Conservation (phyloP, 73 alveolate genomes). For the Tetrahymena borealis region DNA sequence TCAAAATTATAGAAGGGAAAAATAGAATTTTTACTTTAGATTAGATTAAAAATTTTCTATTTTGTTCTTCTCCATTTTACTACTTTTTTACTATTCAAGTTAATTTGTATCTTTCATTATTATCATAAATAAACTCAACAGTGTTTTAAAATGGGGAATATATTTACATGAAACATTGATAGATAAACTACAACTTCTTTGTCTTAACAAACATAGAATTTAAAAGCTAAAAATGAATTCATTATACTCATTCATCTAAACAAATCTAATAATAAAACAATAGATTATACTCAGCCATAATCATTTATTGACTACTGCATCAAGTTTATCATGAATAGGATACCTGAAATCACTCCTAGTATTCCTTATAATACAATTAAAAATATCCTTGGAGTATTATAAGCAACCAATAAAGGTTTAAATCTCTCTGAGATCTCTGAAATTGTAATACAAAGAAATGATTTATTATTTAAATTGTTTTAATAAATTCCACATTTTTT, state of each 20-base stretch:
- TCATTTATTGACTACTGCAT: background rate
- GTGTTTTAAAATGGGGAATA: background rate
- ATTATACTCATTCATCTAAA: too few relatives aligned
- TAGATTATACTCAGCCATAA: background rate
- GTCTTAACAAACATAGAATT: too few relatives aligned
- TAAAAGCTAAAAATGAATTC: too few relatives aligned
- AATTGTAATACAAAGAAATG: background rate
- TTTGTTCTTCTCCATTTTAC: too few relatives aligned
- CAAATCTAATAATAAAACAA: too few relatives aligned
- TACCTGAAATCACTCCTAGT: background rate
- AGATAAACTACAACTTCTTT: too few relatives aligned
- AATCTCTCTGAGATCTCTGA: background rate
- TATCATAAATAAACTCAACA: background rate
- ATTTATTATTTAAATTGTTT: too few relatives aligned
- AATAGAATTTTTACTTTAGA: too few relatives aligned
- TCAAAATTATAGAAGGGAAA: too few relatives aligned
- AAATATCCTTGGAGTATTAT: background rate
- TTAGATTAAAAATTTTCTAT: too few relatives aligned
- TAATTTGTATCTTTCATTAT: background rate
- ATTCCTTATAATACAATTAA: background rate
- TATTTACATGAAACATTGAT: too few relatives aligned
- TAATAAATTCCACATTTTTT: too few relatives aligned
- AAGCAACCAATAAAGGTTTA: background rate
- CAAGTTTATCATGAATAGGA: background rate
- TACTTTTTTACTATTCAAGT: background rate